Conservation (phyloP, 192 early-diverging fungal genomes). For the Coemansia sp. region DNA sequence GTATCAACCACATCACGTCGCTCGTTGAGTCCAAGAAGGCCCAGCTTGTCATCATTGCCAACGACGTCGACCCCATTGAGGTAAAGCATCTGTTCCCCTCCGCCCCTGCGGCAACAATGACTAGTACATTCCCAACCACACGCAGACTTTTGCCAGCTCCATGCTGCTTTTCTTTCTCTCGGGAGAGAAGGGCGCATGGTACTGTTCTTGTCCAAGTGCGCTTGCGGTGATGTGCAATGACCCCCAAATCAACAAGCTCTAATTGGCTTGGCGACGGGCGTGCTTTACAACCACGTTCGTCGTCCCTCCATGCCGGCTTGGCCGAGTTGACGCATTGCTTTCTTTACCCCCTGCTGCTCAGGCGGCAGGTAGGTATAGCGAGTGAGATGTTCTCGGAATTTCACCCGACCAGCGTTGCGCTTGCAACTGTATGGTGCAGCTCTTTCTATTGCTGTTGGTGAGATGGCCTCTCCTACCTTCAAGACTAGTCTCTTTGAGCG, state of each 20-base stretch:
- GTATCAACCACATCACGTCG: conserved; percentile 99
- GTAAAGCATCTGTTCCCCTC: conserved; percentile 19
- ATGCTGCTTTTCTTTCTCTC: no score
- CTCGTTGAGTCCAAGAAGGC: conserved; percentile 99
- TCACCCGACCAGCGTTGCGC: background rate
- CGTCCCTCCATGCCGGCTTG: background rate
- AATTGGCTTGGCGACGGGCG: background rate
- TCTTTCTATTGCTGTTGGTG: background rate
- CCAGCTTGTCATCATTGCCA: conserved; percentile 96
- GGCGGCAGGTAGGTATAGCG: background rate
- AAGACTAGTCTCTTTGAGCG: background rate
- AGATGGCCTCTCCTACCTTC: background rate
- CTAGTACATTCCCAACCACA: conserved; percentile 21
- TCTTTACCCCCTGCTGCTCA: background rate
- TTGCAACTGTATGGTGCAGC: background rate
- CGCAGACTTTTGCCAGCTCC: background rate
- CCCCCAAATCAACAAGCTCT: conserved; percentile 25
- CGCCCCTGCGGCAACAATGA: background rate
- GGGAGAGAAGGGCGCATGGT: background rate
- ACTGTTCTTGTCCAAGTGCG: background rate
- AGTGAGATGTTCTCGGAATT: background rate
- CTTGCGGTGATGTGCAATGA: conserved; percentile 50
- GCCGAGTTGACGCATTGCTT: background rate
- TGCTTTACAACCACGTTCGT: background rate
- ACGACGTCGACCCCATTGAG: conserved; percentile 99